These are phyloP conservation scores for Cicer pinnatifidum DNA, from an alignment of 306 rosid species.

Conservation along the genomic window DNA sequence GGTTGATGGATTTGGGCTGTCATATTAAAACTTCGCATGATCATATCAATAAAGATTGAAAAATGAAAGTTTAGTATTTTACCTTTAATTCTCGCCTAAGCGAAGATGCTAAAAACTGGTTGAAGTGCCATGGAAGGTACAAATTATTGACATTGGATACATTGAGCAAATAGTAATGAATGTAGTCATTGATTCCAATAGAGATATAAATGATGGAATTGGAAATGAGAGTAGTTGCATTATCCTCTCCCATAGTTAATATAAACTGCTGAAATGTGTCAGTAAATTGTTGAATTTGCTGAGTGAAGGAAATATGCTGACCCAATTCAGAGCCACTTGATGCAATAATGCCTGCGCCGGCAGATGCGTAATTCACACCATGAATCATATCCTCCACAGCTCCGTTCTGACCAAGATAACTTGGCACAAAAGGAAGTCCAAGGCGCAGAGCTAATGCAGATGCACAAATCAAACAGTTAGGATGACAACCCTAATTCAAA, in stretches of 20 bases:
- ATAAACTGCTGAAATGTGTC: conserved; percentile 74
- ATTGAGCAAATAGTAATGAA: conserved; percentile 81
- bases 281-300: conserved; percentile 84
- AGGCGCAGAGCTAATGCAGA: conserved; percentile 65
- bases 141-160: conserved; percentile 70
- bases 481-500: too few relatives aligned
- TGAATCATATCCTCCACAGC: conserved; percentile 64
- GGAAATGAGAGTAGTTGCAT: conserved; percentile 58
- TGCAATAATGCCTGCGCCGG: conserved; percentile 88
- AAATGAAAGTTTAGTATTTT: not conserved
- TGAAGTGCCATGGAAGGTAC: conserved; percentile 78
- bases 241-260: conserved; percentile 71
- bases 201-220: conserved; percentile 73
- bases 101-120: conserved; percentile 72
- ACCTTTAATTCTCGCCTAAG: conserved; percentile 70
- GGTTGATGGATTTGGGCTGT: not conserved
- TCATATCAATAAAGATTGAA: not conserved
- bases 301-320: conserved; percentile 74
- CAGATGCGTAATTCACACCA: conserved; percentile 90
- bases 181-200: conserved; percentile 88
- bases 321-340: conserved; percentile 94
- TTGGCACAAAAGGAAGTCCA: conserved; percentile 87
- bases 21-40: not conserved
- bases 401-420: conserved; percentile 78
- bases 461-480: not conserved